phyloP scores from a whole-genome alignment of 371 early-diverging fungal genomes.

The Zancudomyces culisetae region DNA sequence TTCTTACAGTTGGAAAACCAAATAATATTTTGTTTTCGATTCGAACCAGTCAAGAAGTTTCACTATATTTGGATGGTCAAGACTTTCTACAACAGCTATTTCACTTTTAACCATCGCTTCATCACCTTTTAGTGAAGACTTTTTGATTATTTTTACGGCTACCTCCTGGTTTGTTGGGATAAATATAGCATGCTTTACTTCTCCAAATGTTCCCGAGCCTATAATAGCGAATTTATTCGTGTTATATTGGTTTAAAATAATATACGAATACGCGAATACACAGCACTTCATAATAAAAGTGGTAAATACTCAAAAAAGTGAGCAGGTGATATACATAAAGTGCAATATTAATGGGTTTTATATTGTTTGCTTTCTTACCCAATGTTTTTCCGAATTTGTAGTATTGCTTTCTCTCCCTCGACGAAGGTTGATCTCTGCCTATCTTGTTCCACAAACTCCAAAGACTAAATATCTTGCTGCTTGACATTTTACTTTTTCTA shows the following conservation, averaged over 20 bases:
- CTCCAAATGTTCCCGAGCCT: conserved; percentile 58
- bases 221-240: no score
- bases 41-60: conserved; percentile 63
- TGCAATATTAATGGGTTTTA: no score
- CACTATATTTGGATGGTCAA: conserved; percentile 68
- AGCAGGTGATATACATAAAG: no score
- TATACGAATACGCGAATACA: no score
- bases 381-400: conserved; percentile 38
- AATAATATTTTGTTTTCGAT: conserved; percentile 60
- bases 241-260: no score
- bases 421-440: conserved; percentile 31
- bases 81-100: conserved; percentile 37
- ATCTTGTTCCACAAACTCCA: not conserved
- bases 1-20: conserved; percentile 73
- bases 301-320: no score
- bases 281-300: no score
- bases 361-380: no score
- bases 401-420: conserved; percentile 44
- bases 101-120: conserved; percentile 58
- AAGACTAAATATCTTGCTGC: not conserved
- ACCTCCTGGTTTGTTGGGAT: conserved; percentile 35
- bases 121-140: conserved; percentile 37
- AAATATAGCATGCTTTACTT: conserved; percentile 41
- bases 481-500: conserved; percentile 1
- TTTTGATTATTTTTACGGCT: conserved; percentile 64